A percentile compares a stretch with the other conserved stretches of the same genome.
These are phyloP conservation scores for Blastobotrys serpentis DNA, from an alignment of 1,139 yeast species.

Conservation along the genomic window DNA sequence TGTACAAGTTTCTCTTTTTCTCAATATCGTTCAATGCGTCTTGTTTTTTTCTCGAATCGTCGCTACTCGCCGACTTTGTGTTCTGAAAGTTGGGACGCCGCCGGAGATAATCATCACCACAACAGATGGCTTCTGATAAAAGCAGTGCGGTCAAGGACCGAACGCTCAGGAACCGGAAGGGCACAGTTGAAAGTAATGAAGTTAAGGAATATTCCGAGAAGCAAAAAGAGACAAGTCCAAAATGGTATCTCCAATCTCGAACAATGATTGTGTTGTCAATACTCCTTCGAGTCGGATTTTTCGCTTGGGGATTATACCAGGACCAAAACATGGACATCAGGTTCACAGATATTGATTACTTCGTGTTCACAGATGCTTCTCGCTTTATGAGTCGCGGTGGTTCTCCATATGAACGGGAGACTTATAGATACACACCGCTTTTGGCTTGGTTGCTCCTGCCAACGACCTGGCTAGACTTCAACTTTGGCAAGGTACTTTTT, in stretches of 20 bases:
- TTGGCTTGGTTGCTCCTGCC: conserved; percentile 82
- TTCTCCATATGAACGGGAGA: conserved; percentile 81
- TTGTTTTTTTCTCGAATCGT: too few relatives aligned
- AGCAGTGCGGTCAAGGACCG: neutral
- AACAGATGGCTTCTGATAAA: neutral
- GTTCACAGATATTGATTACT: conserved; percentile 91
- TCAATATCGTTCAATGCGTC: too few relatives aligned
- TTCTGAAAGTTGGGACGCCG: too few relatives aligned
- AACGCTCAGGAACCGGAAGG: too few relatives aligned
- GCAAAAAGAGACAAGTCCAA: too few relatives aligned
- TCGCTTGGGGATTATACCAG: conserved; percentile 83
- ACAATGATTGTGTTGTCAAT: conserved; percentile 14
- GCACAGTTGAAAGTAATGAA: too few relatives aligned
- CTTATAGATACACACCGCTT: conserved; percentile 90
- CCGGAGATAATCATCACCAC: neutral
- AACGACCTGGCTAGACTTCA: conserved; percentile 50
- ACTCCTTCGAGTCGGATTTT: conserved; percentile 55
- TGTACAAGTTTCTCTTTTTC: too few relatives aligned
- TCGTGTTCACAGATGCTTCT: conserved; percentile 92
- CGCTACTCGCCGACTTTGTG: too few relatives aligned
- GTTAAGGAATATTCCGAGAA: too few relatives aligned
- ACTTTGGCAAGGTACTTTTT: conserved; percentile 78
- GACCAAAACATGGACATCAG: conserved; percentile 75
- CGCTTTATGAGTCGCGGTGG: conserved; percentile 57
- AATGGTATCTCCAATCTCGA: conserved; percentile 10